These are phyloP conservation scores for Pseudogymnoascus sp. DNA, from an alignment of 2,329 filamentous ascomycete species.

Conservation along the genomic window DNA sequence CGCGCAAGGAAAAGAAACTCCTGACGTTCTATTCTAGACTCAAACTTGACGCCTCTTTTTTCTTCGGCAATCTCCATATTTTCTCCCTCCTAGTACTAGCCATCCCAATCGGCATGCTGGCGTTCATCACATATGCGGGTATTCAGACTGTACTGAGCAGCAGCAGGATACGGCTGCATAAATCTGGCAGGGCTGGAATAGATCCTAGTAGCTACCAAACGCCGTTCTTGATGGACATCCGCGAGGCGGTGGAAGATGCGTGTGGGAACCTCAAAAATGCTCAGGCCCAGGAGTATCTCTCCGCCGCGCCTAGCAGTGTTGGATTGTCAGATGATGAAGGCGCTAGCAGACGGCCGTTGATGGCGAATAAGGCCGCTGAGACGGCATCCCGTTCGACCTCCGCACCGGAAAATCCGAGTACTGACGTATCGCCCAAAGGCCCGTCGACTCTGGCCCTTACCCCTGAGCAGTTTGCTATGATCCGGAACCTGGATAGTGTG, in stretches of 20 bases:
- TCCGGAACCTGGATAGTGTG: constrained; percentile 62
- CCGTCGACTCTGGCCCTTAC: constrained; percentile 68
- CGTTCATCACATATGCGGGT: constrained; percentile 67
- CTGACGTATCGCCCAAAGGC: constrained; percentile 24
- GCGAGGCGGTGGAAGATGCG: constrained; percentile 52
- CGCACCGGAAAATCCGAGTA: constrained; percentile 28
- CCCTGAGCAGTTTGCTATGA: constrained; percentile 75
- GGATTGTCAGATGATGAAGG: background rate
- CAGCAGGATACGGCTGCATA: constrained; percentile 67
- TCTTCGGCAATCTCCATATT: constrained; percentile 37
- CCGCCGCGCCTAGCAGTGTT: constrained; percentile 23
- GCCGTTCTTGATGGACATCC: constrained; percentile 66
- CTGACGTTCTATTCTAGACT: constrained; percentile 18
- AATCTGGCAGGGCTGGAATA: constrained; percentile 59
- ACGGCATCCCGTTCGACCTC: background rate
- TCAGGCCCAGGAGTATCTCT: constrained; percentile 64
- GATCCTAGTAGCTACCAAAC: constrained; percentile 64
- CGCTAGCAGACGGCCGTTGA: background rate
- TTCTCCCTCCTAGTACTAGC: background rate
- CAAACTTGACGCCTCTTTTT: constrained; percentile 46
- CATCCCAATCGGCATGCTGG: constrained; percentile 61
- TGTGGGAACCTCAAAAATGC: constrained; percentile 64
- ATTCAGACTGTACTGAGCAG: constrained; percentile 69
- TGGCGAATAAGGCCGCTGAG: background rate
- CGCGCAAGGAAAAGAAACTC: constrained; percentile 27